phyloP scores from a whole-genome alignment of 352 stramenopile species.

The Phytophthora europaea region DNA sequence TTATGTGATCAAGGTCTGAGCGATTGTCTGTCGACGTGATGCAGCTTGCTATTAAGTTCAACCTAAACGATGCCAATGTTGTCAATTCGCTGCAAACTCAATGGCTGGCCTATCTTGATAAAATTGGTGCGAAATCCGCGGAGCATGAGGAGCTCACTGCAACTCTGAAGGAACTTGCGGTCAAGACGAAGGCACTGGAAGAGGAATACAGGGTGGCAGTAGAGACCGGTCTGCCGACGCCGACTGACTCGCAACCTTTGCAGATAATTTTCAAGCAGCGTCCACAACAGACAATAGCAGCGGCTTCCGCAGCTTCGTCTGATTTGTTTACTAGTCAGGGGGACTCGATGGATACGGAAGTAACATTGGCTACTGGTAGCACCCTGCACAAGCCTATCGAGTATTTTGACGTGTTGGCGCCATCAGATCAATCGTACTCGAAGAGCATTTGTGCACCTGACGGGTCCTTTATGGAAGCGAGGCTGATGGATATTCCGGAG shows the following conservation, averaged over 20 bases:
- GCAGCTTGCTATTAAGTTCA: conserved; percentile 80
- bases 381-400: conserved; percentile 62
- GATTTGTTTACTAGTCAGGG: conserved; percentile 38
- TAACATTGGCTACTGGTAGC: conserved; percentile 54
- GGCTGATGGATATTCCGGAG: conserved; percentile 75
- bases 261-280: conserved; percentile 91
- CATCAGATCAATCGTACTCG: conserved; percentile 65
- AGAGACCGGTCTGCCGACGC: conserved; percentile 43
- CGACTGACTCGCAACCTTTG: conserved; percentile 52
- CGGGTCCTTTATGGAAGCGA: conserved; percentile 77
- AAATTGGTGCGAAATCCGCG: conserved; percentile 21
- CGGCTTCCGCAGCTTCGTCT: conserved; percentile 26
- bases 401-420: conserved; percentile 73
- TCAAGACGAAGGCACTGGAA: conserved; percentile 60
- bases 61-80: conserved; percentile 70
- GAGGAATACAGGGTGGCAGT: conserved; percentile 53
- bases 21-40: not conserved
- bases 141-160: conserved; percentile 50
- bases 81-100: conserved; percentile 63
- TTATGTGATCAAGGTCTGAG: conserved; percentile 8
- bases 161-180: conserved; percentile 57
- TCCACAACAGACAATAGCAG: conserved; percentile 53
- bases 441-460: conserved; percentile 79
- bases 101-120: conserved; percentile 52
- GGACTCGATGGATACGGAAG: conserved; percentile 42